Evolutionary conservation across 805 yeast species (phyloP).

Genomic region (Henningerozyma blattae): DNA sequence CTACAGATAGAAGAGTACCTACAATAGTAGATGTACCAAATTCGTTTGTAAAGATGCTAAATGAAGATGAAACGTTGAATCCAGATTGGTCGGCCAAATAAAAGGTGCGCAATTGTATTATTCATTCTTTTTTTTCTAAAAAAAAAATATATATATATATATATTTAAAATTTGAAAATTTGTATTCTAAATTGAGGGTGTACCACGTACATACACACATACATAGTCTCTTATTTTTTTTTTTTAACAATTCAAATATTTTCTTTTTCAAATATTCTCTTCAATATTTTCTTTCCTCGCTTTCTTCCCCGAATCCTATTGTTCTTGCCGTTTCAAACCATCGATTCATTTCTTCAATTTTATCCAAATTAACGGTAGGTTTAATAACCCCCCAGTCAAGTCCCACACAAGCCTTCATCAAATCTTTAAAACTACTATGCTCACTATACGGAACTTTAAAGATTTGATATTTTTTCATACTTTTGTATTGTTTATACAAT

Average conservation of each 20-base stretch:
- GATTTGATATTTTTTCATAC: conserved; percentile 29
- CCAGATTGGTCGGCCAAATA: conserved; percentile 1
- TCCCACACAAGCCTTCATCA: conserved; percentile 49
- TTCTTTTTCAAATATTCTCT: too few species aligned
- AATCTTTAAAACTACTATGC: conserved; percentile 81
- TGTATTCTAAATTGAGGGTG: too few species aligned
- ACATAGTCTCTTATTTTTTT: too few species aligned
- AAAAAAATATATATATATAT: too few species aligned
- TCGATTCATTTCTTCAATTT: conserved; percentile 18
- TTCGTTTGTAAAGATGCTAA: conserved; percentile 8
- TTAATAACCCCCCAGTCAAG: conserved; percentile 42
- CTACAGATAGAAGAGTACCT: conserved; percentile 20
- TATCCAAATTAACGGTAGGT: conserved; percentile 60
- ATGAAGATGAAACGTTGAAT: conserved; percentile 6
- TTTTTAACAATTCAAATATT: too few species aligned
- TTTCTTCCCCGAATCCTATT: too few species aligned
- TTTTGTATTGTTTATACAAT: conserved; percentile 23
- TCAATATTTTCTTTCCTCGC: conserved; percentile 20
- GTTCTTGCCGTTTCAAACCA: too few species aligned
- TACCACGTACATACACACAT: too few species aligned
- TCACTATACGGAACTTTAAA: conserved; percentile 82
- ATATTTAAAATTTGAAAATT: too few species aligned
- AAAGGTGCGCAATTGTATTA: too few species aligned
- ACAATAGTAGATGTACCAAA: conserved; percentile 13
- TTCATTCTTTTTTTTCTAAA: too few species aligned